Percentiles rank a stretch among this genome's conserved stretches.
These are phyloP conservation scores for Phytomonas serpens DNA, from an alignment of 208 protist species.

Conservation along the genomic window DNA sequence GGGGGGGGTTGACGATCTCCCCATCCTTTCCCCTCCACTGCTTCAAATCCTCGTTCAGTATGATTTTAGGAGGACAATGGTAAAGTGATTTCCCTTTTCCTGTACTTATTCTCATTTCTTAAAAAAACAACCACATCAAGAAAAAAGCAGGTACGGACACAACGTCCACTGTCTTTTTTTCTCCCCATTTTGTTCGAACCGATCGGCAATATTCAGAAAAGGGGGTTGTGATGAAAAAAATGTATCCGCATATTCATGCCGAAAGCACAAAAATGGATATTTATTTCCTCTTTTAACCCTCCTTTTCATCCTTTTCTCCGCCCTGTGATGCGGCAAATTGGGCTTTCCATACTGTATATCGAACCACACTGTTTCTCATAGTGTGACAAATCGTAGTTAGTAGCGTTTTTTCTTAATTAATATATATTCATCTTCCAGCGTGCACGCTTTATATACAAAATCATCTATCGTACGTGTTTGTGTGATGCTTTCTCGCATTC, in stretches of 20 bases:
- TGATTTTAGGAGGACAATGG: neutral
- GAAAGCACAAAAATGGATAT: neutral
- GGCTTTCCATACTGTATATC: neutral
- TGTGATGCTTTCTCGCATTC: conserved; percentile 53
- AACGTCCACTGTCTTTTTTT: neutral
- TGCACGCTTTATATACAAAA: conserved; percentile 9
- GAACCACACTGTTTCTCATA: neutral
- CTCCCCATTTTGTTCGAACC: neutral
- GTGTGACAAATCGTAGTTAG: neutral
- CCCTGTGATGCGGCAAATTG: neutral
- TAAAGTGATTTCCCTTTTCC: conserved; percentile 10
- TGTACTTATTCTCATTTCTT: conserved; percentile 10
- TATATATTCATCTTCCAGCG: conserved; percentile 12
- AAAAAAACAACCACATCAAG: conserved; percentile 1
- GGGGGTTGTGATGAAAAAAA: neutral
- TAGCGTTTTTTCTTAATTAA: neutral
- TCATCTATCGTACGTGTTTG: conserved; percentile 7
- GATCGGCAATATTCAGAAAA: neutral
- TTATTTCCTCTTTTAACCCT: neutral
- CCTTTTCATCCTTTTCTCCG: neutral
- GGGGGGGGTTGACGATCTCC: neutral
- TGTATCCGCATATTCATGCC: neutral
- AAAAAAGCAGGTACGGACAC: neutral
- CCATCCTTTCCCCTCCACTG: neutral
- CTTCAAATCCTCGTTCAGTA: neutral